phyloP scores from a whole-genome alignment of 345 rosid species.

The Ailanthus altissimus region DNA sequence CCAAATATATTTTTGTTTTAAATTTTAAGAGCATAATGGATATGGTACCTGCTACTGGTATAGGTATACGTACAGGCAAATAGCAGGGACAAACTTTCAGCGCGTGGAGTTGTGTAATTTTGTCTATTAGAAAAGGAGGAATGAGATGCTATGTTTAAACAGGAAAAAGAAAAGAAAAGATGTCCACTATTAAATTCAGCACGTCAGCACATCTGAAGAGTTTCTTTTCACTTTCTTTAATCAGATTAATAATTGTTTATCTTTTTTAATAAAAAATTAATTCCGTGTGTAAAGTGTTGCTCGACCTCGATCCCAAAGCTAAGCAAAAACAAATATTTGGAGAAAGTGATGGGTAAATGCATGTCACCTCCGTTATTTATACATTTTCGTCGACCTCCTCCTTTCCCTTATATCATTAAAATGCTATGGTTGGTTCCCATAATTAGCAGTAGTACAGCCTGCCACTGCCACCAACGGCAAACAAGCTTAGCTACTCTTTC shows the following conservation, averaged over 20 bases:
- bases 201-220: background rate
- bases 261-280: too few relatives aligned
- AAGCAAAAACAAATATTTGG: background rate
- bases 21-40: too few relatives aligned
- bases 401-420: background rate
- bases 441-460: background rate
- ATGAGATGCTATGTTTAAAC: background rate
- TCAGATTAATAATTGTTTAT: too few relatives aligned
- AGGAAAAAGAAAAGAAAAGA: background rate
- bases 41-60: too few relatives aligned
- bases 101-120: background rate
- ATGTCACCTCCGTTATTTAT: background rate
- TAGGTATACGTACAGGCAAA: too few relatives aligned
- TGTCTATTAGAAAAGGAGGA: background rate
- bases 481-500: conserved; percentile 3
- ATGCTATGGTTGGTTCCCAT: background rate
- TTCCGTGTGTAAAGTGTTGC: background rate
- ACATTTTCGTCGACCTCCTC: background rate
- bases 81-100: background rate
- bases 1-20: too few relatives aligned
- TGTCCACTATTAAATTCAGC: background rate
- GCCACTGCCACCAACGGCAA: conserved; percentile 10
- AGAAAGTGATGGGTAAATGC: background rate
- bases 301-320: background rate
- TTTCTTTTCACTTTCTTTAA: background rate